Evolutionary conservation across 176 grass and related monocot genomes (phyloP), one percentile per base, ranked within the genome.

Genomic region (Pharus latifolius): DNA sequence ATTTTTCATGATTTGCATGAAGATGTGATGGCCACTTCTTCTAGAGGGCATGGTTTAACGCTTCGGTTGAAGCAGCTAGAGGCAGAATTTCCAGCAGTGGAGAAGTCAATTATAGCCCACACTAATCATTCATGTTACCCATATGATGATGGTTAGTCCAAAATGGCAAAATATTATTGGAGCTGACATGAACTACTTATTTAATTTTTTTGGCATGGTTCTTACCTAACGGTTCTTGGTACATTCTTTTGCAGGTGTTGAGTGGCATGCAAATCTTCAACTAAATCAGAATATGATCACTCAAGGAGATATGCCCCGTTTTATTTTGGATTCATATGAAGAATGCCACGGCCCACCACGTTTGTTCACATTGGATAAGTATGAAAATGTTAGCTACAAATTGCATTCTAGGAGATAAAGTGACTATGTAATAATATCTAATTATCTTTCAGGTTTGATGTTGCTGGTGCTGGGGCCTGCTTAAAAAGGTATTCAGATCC

Each of bases 261-360:
- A 91, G 49, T 94, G 90, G 84, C 90, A 77, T 60, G 41, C 87
- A 10, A 99, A 88, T 86, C 60, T 94, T 78, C 87, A 84, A 66
- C 72, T 90, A 58, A 78, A 91, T 73, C 90, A 91, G 67, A 99
- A 94, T 85, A 62, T 99, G 63, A 63, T 99, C 54, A 91, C 87
- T 26, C 77, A 83, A 86, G 95, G 90, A 90, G 95, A 99, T 88
- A 94, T 99, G 95, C 90, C 95, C 38, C 90, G 84, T 49, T 99
- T 99, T 81, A 80, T 99, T 80, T 83, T 99, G 87, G 90, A 99
- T 66, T 99, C 87, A 25, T 99, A 99, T 18, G 87, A 99, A 99
- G 95, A 99, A 84, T 99, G 95, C n/a, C 75, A 16, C 85, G 84
- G 95, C 3, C 95, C 90, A 56, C 95, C 95, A 31, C 84, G 56